Percentiles rank a stretch among this genome's conserved stretches.
Evolutionary conservation across 2,329 filamentous ascomycete genomes (phyloP).

Genomic region (Talaromyces albobiverticillius): DNA sequence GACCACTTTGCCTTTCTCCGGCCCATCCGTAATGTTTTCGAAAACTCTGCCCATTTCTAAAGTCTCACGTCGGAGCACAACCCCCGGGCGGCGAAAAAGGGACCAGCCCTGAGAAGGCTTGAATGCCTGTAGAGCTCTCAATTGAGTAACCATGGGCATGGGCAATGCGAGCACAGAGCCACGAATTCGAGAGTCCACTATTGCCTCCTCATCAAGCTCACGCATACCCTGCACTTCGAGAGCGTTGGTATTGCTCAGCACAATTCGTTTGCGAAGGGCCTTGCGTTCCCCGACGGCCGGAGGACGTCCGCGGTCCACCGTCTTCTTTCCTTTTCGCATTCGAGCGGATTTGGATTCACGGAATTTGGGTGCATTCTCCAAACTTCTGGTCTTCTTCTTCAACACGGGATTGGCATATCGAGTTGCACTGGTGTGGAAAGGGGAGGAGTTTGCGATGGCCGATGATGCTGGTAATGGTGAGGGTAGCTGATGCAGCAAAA

Average conservation of each 20-base stretch:
- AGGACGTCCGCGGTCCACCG: constrained; percentile 50
- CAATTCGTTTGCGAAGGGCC: constrained; percentile 80
- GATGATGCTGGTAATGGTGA: constrained; percentile 17
- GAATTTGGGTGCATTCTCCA: constrained; percentile 30
- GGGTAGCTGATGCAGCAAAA: constrained; percentile 30
- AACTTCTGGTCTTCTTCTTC: constrained; percentile 50
- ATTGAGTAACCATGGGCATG: constrained; percentile 68
- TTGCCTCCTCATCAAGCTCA: constrained; percentile 56
- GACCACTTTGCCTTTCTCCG: constrained; percentile 35
- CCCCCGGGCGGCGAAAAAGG: constrained; percentile 77
- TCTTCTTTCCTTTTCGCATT: constrained; percentile 42
- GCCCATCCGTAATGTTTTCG: constrained; percentile 47
- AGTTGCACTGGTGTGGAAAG: constrained; percentile 46
- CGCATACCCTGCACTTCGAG: constrained; percentile 69
- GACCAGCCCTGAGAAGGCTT: constrained; percentile 86
- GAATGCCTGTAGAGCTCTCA: constrained; percentile 85
- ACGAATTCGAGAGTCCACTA: constrained; percentile 54
- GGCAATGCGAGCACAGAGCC: constrained; percentile 70
- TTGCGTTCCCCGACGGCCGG: constrained; percentile 78
- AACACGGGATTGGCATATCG: constrained; percentile 33
- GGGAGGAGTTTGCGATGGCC: constrained; percentile 44
- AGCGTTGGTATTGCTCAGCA: constrained; percentile 92
- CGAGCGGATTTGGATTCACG: constrained; percentile 39
- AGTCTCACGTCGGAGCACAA: constrained; percentile 76
- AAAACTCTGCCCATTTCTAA: constrained; percentile 66